Percentiles rank a stretch among this genome's conserved stretches.
These are phyloP conservation scores for Stellera chamaejasme DNA, from an alignment of 345 rosid genomes.

Conservation along the genomic window DNA sequence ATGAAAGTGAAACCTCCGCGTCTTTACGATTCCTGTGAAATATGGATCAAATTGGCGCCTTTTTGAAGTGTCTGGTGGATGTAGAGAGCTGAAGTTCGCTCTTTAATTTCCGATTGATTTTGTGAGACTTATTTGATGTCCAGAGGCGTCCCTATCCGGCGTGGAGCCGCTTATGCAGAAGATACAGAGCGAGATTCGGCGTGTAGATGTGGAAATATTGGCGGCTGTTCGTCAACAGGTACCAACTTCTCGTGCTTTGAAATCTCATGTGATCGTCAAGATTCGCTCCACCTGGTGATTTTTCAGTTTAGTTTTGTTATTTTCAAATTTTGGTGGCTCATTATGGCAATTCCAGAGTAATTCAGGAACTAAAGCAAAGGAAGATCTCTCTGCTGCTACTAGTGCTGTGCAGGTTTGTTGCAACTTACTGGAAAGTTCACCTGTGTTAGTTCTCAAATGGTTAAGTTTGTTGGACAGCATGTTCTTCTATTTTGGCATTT, in stretches of 20 bases:
- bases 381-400: slow-evolving; percentile 99
- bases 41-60: background rate
- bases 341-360: slow-evolving; percentile 59
- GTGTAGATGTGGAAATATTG: slow-evolving; percentile 83
- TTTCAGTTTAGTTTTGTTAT: background rate
- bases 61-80: slow-evolving; percentile 9
- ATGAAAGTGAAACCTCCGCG: background rate
- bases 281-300: background rate
- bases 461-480: background rate
- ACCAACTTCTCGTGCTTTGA: slow-evolving; percentile 7
- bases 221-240: slow-evolving; percentile 99
- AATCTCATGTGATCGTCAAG: background rate
- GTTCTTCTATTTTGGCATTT: background rate
- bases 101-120: slow-evolving; percentile 3
- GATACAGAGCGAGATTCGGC: slow-evolving; percentile 89
- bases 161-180: slow-evolving; percentile 98
- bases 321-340: slow-evolving; percentile 4
- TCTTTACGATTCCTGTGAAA: slow-evolving; percentile 1
- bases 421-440: slow-evolving; percentile 5
- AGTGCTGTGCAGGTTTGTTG: slow-evolving; percentile 83
- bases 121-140: slow-evolving; percentile 12
- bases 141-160: slow-evolving; percentile 97
- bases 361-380: slow-evolving; percentile 95
- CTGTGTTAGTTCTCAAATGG: background rate
- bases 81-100: slow-evolving; percentile 1